A percentile compares a stretch with the other conserved stretches of the same genome.
phyloP scores from a whole-genome alignment of 345 rosid species.

The Mangifera indica region DNA sequence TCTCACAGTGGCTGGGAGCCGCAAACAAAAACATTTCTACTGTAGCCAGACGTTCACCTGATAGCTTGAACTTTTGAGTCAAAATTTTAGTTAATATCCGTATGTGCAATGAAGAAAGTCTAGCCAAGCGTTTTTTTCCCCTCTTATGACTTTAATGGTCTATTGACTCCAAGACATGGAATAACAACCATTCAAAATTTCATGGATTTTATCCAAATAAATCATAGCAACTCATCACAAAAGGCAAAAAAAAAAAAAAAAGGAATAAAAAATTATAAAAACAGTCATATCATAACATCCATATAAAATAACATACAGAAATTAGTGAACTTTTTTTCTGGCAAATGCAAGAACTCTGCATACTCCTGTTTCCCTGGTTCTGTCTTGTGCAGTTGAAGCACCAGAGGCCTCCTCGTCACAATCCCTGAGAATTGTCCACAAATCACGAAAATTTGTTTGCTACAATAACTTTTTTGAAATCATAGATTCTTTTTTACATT shows the following conservation, averaged over 20 bases:
- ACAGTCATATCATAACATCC: not conserved
- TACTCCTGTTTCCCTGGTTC: constrained; percentile 48
- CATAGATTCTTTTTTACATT: not conserved
- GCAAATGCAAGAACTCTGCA: constrained; percentile 68
- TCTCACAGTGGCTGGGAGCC: not conserved
- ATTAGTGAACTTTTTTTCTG: constrained; percentile 44
- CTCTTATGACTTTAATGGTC: not conserved
- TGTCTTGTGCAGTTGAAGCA: constrained; percentile 60
- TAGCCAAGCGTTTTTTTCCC: not conserved
- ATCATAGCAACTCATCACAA: constrained; percentile 2
- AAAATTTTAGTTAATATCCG: not conserved
- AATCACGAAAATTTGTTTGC: not conserved
- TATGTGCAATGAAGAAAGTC: not conserved
- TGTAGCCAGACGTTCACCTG: not conserved
- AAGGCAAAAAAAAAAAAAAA: not conserved
- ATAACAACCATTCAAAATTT: no score
- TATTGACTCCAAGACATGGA: not conserved
- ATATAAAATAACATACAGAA: constrained; percentile 31
- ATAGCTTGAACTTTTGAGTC: not conserved
- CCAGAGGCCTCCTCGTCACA: constrained; percentile 71
- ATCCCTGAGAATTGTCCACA: constrained; percentile 41
- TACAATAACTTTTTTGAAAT: not conserved
- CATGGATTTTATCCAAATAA: not conserved
- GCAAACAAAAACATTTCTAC: not conserved
- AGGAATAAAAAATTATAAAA: not conserved